Conservation (phyloP, 1,284 basidiomycete genomes). For the Puccinia triticina region DNA sequence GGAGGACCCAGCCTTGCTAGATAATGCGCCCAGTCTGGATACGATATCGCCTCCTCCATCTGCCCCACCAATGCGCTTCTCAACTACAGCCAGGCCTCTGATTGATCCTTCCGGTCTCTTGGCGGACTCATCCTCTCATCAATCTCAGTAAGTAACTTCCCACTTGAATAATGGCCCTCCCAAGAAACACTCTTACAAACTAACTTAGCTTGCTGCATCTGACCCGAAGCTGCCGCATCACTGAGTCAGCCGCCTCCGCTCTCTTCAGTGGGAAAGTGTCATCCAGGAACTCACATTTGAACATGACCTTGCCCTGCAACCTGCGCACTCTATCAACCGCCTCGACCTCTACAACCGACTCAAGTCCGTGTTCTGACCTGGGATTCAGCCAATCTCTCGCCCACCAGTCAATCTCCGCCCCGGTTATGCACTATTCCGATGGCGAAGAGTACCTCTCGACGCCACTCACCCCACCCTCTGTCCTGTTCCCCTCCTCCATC, state of each 20-base stretch:
- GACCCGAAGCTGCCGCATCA: neutral
- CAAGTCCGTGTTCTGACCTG: constrained; percentile 29
- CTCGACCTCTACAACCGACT: constrained; percentile 13
- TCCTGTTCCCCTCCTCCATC: constrained; percentile 20
- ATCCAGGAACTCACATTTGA: neutral
- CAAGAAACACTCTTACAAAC: neutral
- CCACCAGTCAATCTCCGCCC: neutral
- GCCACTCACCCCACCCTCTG: constrained; percentile 43
- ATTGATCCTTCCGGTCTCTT: neutral
- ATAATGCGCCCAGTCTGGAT: neutral
- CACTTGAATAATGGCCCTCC: neutral
- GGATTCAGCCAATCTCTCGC: constrained; percentile 14
- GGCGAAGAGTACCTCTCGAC: constrained; percentile 17
- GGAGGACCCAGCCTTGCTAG: neutral
- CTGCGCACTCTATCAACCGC: neutral
- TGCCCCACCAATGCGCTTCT: neutral
- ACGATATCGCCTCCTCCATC: neutral
- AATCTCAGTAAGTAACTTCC: neutral
- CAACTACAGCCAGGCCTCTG: neutral
- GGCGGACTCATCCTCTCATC: neutral
- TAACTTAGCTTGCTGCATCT: neutral
- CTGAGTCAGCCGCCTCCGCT: neutral
- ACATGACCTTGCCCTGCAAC: constrained; percentile 16
- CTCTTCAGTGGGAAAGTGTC: neutral
- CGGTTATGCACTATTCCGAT: neutral